phyloP scores from a whole-genome alignment of 352 stramenopile species.

The Globisporangium emineosum region DNA sequence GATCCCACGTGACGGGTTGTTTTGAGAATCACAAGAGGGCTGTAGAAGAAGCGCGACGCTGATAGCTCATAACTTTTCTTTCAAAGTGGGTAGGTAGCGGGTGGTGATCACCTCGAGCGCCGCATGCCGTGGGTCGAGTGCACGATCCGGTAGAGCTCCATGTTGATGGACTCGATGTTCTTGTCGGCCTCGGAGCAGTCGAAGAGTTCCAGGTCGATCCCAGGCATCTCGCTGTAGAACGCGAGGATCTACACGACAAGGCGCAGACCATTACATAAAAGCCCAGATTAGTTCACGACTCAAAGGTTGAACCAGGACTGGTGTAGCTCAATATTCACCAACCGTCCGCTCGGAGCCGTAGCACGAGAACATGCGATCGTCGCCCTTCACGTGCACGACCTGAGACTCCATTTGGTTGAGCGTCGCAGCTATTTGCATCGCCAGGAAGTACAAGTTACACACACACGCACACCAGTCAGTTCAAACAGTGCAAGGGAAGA shows the following conservation, averaged over 20 bases:
- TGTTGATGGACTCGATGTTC: slow-evolving; percentile 67
- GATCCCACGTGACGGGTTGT: background rate
- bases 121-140: slow-evolving; percentile 37
- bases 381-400: slow-evolving; percentile 78
- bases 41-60: background rate
- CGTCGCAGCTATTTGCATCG: slow-evolving; percentile 42
- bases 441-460: background rate
- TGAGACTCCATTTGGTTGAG: slow-evolving; percentile 83
- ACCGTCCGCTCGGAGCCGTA: slow-evolving; percentile 75
- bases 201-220: slow-evolving; percentile 69
- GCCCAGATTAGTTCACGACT: background rate
- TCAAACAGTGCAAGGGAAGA: no score
- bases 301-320: background rate
- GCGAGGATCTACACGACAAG: slow-evolving; percentile 58
- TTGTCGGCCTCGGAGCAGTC: slow-evolving; percentile 81
- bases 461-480: background rate
- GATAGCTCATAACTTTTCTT: background rate
- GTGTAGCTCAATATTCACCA: slow-evolving; percentile 17
- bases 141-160: slow-evolving; percentile 70
- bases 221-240: slow-evolving; percentile 83
- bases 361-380: slow-evolving; percentile 84
- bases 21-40: background rate
- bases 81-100: background rate
- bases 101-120: slow-evolving; percentile 18
- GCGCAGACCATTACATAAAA: slow-evolving; percentile 1